Percentiles rank a stretch among this genome's conserved stretches.
Conservation (phyloP, 805 yeast species). For the Saccharomycopsis capsularis region DNA sequence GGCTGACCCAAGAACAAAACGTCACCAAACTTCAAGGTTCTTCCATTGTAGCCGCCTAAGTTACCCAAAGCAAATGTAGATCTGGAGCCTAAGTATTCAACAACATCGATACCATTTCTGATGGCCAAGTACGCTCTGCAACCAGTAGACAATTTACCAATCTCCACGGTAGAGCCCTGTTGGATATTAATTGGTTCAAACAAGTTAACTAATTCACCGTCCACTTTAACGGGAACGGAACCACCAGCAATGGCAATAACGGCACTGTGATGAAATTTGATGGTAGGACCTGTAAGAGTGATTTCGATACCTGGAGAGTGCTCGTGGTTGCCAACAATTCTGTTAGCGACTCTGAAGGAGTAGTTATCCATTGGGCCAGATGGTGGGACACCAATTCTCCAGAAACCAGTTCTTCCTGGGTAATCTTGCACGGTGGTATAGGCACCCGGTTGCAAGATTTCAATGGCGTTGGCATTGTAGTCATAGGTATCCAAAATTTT, state of each 20-base stretch:
- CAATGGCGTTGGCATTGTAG: constrained; percentile 79
- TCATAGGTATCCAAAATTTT: constrained; percentile 77
- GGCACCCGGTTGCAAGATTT: constrained; percentile 83
- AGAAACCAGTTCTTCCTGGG: constrained; percentile 80
- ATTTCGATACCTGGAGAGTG: constrained; percentile 86
- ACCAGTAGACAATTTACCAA: constrained; percentile 78
- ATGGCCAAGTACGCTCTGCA: constrained; percentile 87
- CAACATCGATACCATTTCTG: constrained; percentile 90
- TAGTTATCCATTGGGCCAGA: constrained; percentile 97
- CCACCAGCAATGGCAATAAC: constrained; percentile 89
- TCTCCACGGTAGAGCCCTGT: constrained; percentile 68
- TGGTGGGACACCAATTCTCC: constrained; percentile 96
- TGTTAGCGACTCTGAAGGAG: constrained; percentile 83
- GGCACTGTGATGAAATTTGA: constrained; percentile 75
- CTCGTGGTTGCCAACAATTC: constrained; percentile 79
- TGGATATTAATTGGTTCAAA: constrained; percentile 68
- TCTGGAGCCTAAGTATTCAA: constrained; percentile 91
- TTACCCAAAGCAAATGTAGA: constrained; percentile 69
- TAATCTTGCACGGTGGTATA: constrained; percentile 95
- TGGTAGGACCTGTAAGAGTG: constrained; percentile 80
- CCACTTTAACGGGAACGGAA: constrained; percentile 40
- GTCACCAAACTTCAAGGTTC: constrained; percentile 87
- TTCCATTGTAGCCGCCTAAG: constrained; percentile 92
- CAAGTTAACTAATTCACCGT: constrained; percentile 30
- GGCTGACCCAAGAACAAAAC: constrained; percentile 83